Conservation (phyloP, 2,329 filamentous ascomycete genomes). For the Tolypocladium inflatum region DNA sequence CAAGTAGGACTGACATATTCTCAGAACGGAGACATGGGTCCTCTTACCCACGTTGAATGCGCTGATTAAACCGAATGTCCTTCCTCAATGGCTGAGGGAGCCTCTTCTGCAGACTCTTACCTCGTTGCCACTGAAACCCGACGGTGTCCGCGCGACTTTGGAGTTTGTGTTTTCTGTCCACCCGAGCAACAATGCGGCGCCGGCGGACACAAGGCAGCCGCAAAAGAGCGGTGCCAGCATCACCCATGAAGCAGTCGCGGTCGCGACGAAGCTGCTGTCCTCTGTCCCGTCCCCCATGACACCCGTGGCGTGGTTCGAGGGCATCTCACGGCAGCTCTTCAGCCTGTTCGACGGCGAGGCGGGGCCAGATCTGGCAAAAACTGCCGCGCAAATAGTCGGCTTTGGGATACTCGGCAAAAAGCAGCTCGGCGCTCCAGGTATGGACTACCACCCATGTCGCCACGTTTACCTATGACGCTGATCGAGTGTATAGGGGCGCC, state of each 20-base stretch:
- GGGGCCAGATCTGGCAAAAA: slow-evolving; percentile 24
- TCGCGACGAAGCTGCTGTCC: slow-evolving; percentile 53
- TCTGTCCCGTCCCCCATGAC: slow-evolving; percentile 45
- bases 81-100: slow-evolving; percentile 50
- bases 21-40: slow-evolving; percentile 32
- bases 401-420: slow-evolving; percentile 58
- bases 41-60: slow-evolving; percentile 54
- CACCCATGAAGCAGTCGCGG: slow-evolving; percentile 56
- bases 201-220: slow-evolving; percentile 29
- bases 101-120: slow-evolving; percentile 49
- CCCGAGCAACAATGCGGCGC: slow-evolving; percentile 36
- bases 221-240: slow-evolving; percentile 53
- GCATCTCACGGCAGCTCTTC: slow-evolving; percentile 52
- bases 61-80: slow-evolving; percentile 50
- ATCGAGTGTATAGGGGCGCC: slow-evolving; percentile 29
- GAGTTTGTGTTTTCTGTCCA: slow-evolving; percentile 66
- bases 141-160: slow-evolving; percentile 57
- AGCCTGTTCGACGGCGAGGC: slow-evolving; percentile 47
- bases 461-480: not conserved
- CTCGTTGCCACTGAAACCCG: slow-evolving; percentile 47
- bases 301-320: slow-evolving; percentile 49
- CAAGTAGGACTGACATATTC: slow-evolving; percentile 3
- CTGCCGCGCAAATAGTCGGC: slow-evolving; percentile 26
- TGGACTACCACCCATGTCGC: not conserved
- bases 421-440: slow-evolving; percentile 53